A percentile compares a stretch with the other conserved stretches of the same genome.
Evolutionary conservation across 306 rosid genomes (phyloP).

Genomic region (Fagus sylvatica): DNA sequence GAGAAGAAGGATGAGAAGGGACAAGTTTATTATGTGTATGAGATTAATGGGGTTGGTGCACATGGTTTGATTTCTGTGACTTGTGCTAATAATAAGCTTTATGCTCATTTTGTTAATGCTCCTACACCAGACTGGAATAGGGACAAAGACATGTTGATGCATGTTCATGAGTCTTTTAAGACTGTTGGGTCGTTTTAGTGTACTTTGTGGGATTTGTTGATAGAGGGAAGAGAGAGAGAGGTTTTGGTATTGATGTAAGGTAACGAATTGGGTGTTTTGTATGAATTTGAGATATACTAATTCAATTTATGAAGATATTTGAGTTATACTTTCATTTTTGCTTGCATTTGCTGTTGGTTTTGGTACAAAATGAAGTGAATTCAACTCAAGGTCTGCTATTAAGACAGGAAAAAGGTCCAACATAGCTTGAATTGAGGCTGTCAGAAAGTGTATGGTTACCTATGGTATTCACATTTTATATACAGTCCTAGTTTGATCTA

Average conservation of each 20-base stretch:
- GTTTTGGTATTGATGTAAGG: not conserved
- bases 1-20: conserved; percentile 76
- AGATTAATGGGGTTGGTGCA: conserved; percentile 64
- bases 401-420: not conserved
- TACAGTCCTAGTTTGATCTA: no score
- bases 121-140: conserved; percentile 80
- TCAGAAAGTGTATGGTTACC: not conserved
- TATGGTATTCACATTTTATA: no score
- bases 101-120: conserved; percentile 91
- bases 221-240: not conserved
- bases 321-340: not conserved
- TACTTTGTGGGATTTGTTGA: conserved; percentile 2
- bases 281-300: not conserved
- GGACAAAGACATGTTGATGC: conserved; percentile 66
- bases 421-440: not conserved
- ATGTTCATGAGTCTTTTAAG: conserved; percentile 83
- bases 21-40: conserved; percentile 75
- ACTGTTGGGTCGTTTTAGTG: conserved; percentile 53
- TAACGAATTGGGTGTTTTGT: not conserved
- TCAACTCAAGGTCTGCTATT: not conserved
- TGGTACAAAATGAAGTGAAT: not conserved
- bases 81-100: conserved; percentile 80
- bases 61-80: conserved; percentile 89
- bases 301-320: not conserved
- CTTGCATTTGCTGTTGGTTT: not conserved